Base-by-base conservation (phyloP, 2,329 filamentous ascomycete species). In the Parasarocladium wereldwijsianum region DNA sequence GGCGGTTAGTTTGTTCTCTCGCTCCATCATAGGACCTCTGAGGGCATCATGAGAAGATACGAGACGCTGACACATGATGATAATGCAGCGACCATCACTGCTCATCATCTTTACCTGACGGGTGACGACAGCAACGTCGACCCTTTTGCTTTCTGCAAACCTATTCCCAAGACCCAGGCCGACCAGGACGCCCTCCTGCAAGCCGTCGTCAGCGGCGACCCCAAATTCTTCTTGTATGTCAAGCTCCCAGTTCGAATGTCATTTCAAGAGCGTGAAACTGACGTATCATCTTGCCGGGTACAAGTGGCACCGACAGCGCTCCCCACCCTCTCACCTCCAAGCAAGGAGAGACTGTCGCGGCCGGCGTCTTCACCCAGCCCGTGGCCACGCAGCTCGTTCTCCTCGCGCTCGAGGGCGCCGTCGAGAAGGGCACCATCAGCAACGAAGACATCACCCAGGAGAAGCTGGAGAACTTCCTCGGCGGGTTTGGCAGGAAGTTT, bases 21-120 rank as follows among this genome's bases (percentile, higher is more conserved):
- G n/a, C n/a, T n/a, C n/a, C n/a, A n/a, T n/a, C n/a, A n/a, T n/a
- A 19, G 3, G 18, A 11, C 28, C 7, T 12, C 8, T 12, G 4
- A n/a, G 5, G 4, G 17, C 15, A 10, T 24, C 11, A 28, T 13
- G 12, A 14, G 8, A 19, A 16, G 12, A 26, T n/a, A 14, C 17
- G 4, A 23, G 27, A 34, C 12, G 19, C 17, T 8, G 6, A 4
- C 5, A 3, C 15, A 10, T 26, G 24, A 20, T 9, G 17, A 20
- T n/a, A 10, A 8, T 14, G 24, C 36, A 51, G 76, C 67, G 4
- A 87, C 81, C 8, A 84, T 93, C 40, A 93, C 85, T 0, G 81
- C 83, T 3, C 85, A 93, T 46, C 85, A 93, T 45, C 62, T 93
- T 14, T 84, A 71, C 40, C 64, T 94, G 18, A 83, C 78, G 9